phyloP scores from a whole-genome alignment of 495 filamentous ascomycete genomes.

The Collariella sp. region DNA sequence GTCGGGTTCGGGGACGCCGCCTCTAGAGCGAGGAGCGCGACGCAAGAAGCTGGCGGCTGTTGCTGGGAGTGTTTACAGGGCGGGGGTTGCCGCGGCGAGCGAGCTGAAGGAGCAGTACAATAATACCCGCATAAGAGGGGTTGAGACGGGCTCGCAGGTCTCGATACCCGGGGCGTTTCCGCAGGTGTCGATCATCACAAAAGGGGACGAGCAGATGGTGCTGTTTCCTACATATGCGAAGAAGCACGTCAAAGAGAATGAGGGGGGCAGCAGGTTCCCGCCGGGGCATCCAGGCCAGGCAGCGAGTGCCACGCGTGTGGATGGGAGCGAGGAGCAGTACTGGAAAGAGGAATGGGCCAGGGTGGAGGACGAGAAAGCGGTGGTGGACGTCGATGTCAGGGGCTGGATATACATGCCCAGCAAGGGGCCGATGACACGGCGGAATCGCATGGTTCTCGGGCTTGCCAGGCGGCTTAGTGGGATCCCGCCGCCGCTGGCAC shows the following conservation, averaged over 20 bases:
- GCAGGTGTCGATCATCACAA: slow-evolving; percentile 66
- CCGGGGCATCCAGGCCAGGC: slow-evolving; percentile 2
- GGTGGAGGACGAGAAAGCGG: slow-evolving; percentile 64
- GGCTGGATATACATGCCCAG: slow-evolving; percentile 91
- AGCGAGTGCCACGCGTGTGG: slow-evolving; percentile 8
- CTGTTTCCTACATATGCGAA: slow-evolving; percentile 87
- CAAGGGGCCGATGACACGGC: slow-evolving; percentile 74
- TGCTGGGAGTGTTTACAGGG: slow-evolving; percentile 43
- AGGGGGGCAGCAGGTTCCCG: slow-evolving; percentile 8
- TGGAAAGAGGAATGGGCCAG: slow-evolving; percentile 62
- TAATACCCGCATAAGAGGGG: slow-evolving; percentile 52
- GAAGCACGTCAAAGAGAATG: slow-evolving; percentile 46
- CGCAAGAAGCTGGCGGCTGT: slow-evolving; percentile 66
- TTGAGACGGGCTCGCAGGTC: slow-evolving; percentile 43
- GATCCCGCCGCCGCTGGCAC: slow-evolving; percentile 54
- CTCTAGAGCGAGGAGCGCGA: slow-evolving; percentile 56
- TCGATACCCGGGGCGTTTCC: slow-evolving; percentile 72
- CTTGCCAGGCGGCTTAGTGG: slow-evolving; percentile 78
- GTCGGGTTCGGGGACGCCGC: slow-evolving; percentile 9
- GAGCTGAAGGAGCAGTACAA: slow-evolving; percentile 87
- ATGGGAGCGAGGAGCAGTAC: slow-evolving; percentile 51
- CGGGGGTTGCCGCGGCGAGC: slow-evolving; percentile 80
- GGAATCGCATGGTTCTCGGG: slow-evolving; percentile 77
- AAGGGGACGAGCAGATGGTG: slow-evolving; percentile 84
- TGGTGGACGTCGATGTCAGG: slow-evolving; percentile 88